Conservation (phyloP, 2,329 filamentous ascomycete genomes). For the Claviceps maximensis region DNA sequence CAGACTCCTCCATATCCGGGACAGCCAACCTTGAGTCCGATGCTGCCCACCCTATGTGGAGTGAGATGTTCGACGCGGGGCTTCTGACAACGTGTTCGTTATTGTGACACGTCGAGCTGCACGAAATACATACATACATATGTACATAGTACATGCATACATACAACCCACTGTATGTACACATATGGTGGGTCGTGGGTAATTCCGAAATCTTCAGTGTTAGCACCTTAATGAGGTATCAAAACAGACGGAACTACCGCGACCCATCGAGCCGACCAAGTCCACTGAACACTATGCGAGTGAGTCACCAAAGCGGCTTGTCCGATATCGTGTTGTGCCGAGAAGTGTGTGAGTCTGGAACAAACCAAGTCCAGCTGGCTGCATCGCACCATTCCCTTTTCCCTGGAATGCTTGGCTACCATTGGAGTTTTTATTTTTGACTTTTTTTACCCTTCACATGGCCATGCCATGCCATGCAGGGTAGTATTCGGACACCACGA, state of each 20-base stretch:
- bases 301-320: neutral
- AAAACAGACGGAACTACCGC: neutral
- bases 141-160: too few species aligned
- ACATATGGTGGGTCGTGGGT: neutral
- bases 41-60: neutral
- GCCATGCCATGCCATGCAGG: neutral
- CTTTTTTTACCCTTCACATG: neutral
- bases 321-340: neutral
- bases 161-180: too few species aligned
- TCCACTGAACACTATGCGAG: neutral
- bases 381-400: too few species aligned
- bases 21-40: neutral
- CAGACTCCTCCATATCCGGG: neutral
- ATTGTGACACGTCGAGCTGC: conserved; percentile 3
- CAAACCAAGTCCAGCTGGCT: neutral
- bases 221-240: neutral
- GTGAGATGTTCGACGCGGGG: too few species aligned
- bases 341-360: neutral
- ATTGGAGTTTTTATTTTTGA: neutral
- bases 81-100: neutral
- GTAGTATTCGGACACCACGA: neutral
- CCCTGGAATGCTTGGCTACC: too few species aligned
- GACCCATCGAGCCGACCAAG: neutral
- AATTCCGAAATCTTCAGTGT: neutral
- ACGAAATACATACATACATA: neutral